phyloP scores from a whole-genome alignment of 2,329 filamentous ascomycete species.

The Cryphonectria carpinicola region DNA sequence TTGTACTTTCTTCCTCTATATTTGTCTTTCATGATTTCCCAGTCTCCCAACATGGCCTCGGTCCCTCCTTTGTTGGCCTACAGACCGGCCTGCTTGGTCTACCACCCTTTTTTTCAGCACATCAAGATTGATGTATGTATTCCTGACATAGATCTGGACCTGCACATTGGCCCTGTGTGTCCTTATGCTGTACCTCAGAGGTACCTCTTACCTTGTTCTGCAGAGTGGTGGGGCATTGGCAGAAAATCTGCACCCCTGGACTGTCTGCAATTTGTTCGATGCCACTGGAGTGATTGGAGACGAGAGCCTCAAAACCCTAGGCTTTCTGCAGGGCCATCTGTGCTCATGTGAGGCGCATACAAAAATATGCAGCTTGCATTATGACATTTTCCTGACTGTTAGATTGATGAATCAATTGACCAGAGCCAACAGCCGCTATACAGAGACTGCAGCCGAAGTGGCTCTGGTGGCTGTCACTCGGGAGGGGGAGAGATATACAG shows the following conservation, averaged over 20 bases:
- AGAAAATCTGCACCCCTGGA: constrained; percentile 6
- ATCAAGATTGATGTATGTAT: background rate
- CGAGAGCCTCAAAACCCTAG: background rate
- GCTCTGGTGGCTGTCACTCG: background rate
- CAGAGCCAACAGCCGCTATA: background rate
- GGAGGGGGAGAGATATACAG: no score
- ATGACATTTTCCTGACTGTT: background rate
- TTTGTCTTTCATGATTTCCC: background rate
- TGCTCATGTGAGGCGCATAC: background rate
- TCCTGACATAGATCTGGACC: background rate
- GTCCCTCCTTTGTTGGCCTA: background rate
- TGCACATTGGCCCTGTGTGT: background rate
- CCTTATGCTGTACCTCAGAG: background rate
- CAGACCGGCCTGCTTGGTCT: background rate
- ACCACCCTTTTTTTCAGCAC: background rate
- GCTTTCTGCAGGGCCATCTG: background rate
- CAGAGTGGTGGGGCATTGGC: background rate
- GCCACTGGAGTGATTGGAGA: constrained; percentile 5
- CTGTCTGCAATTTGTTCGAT: constrained; percentile 7
- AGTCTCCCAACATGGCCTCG: background rate
- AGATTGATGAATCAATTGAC: background rate
- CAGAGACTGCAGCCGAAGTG: background rate
- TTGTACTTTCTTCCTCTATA: background rate
- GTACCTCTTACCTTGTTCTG: background rate
- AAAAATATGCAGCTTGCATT: background rate